Conservation (phyloP, 177 flowering plant genomes). For the Telopea speciosissima region DNA sequence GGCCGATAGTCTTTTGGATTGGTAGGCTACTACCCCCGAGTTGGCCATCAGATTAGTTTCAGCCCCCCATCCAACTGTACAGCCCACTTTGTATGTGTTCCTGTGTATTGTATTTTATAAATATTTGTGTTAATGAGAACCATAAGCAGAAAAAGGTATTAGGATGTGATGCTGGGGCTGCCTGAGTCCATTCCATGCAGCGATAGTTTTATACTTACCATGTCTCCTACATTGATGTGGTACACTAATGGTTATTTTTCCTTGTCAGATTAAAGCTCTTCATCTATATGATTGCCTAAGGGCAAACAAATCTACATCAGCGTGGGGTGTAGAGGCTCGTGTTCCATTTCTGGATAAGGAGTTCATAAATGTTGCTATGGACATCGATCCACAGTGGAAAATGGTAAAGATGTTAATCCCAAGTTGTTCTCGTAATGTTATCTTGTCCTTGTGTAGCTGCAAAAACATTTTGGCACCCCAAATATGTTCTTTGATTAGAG, state of each 20-base stretch:
- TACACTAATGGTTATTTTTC: slow-evolving; percentile 19
- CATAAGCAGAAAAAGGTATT: too few species aligned
- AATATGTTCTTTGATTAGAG: background rate
- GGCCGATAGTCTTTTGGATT: too few species aligned
- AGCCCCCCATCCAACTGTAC: too few species aligned
- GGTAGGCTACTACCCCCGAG: too few species aligned
- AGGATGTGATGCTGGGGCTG: too few species aligned
- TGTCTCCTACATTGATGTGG: background rate
- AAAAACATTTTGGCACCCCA: background rate
- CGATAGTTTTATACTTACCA: background rate
- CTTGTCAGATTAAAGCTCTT: slow-evolving; percentile 74
- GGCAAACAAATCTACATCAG: slow-evolving; percentile 93
- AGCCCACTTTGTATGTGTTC: too few species aligned
- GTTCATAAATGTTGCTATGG: slow-evolving; percentile 73
- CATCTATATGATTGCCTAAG: slow-evolving; percentile 95
- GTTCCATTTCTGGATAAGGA: slow-evolving; percentile 92
- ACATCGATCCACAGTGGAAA: slow-evolving; percentile 94
- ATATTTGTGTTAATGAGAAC: too few species aligned
- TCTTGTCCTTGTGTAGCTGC: background rate
- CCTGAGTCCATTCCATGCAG: too few species aligned
- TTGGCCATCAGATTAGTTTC: too few species aligned
- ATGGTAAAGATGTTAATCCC: slow-evolving; percentile 40
- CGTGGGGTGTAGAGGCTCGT: slow-evolving; percentile 98
- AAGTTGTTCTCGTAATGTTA: background rate
- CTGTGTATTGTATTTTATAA: too few species aligned